phyloP scores from a whole-genome alignment of 225 moss, liverwort and hornwort species.

The Neckera pumila region DNA sequence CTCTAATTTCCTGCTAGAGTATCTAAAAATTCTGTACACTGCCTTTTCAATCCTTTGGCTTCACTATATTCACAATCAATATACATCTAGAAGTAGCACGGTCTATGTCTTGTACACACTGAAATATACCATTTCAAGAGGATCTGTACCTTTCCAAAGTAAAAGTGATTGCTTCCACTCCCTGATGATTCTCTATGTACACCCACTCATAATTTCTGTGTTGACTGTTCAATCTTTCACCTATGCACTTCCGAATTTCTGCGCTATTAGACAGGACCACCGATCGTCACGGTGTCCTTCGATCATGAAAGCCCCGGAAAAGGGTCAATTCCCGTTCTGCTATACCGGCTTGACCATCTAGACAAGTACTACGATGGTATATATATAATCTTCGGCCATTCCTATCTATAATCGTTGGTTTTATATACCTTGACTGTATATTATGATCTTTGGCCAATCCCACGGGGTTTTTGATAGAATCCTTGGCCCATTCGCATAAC shows the following conservation, averaged over 20 bases:
- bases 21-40: constrained; percentile 11
- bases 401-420: not conserved
- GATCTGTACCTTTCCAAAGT: not conserved
- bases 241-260: not conserved
- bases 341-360: not conserved
- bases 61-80: not conserved
- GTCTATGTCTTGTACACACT: not conserved
- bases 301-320: not conserved
- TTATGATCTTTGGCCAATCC: not conserved
- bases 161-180: not conserved
- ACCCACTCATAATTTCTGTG: not conserved
- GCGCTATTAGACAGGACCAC: not conserved
- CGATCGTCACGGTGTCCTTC: not conserved
- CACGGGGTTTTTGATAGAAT: not conserved
- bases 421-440: not conserved
- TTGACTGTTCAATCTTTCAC: not conserved
- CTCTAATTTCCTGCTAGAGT: not conserved
- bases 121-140: not conserved
- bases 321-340: not conserved
- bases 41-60: not conserved
- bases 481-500: not conserved
- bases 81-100: not conserved
- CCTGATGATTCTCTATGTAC: not conserved
- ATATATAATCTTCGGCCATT: not conserved
- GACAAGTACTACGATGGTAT: not conserved